Evolutionary conservation across 495 filamentous ascomycete species (phyloP).

Genomic region (Chaetomium fimeti): DNA sequence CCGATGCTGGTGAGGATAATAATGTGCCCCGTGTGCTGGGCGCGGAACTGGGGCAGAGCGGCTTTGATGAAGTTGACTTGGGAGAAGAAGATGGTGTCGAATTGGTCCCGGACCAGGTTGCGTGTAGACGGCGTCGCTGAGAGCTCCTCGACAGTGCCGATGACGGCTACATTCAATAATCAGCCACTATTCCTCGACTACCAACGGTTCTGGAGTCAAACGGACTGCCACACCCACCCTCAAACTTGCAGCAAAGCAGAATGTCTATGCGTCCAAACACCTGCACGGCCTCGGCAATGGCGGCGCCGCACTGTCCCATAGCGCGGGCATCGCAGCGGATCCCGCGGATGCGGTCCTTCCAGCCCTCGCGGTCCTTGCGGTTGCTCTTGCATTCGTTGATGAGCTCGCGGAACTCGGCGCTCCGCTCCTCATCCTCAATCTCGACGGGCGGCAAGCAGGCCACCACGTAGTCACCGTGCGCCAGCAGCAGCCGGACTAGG

Average conservation of each 20-base stretch:
- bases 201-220: too few relatives aligned
- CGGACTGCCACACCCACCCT: slow-evolving; percentile 53
- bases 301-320: slow-evolving; percentile 68
- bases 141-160: slow-evolving; percentile 91
- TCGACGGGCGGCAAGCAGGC: slow-evolving; percentile 71
- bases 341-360: slow-evolving; percentile 57
- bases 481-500: slow-evolving; percentile 70
- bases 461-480: slow-evolving; percentile 82
- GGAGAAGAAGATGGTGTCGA: slow-evolving; percentile 91
- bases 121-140: slow-evolving; percentile 67
- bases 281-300: slow-evolving; percentile 79
- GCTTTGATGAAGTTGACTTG: slow-evolving; percentile 95
- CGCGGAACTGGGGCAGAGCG: slow-evolving; percentile 73
- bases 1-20: slow-evolving; percentile 87
- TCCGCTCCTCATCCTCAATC: slow-evolving; percentile 58
- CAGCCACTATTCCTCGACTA: not conserved
- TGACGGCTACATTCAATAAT: slow-evolving; percentile 56
- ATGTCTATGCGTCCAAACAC: slow-evolving; percentile 87
- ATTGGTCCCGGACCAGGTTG: slow-evolving; percentile 82
- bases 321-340: slow-evolving; percentile 57
- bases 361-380: slow-evolving; percentile 55
- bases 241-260: slow-evolving; percentile 79
- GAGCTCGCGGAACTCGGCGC: slow-evolving; percentile 55
- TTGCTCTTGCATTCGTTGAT: slow-evolving; percentile 58
- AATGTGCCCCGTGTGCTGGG: slow-evolving; percentile 79